Base-by-base conservation (phyloP, 208 protist species). In the Acanthamoeba culbertsoni region DNA sequence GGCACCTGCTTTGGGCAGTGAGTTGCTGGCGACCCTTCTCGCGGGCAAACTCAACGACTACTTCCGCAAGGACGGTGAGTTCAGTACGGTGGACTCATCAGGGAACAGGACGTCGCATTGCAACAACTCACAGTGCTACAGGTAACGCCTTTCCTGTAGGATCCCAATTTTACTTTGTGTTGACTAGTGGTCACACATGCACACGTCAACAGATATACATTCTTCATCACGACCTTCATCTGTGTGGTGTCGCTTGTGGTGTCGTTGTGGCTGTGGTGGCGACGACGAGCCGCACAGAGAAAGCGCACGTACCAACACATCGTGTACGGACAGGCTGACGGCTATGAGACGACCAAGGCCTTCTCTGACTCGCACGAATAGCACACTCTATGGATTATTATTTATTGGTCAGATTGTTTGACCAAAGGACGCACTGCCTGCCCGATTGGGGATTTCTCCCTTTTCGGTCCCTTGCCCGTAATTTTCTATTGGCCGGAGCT, bases 1-100 rank as follows among this genome's bases (percentile, higher is more conserved):
- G 31, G 79, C 79, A 20, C 79, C 79, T 10, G 79, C 79, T 31
- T 16, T 89, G 28, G 79, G 79, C 31, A 89, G 79, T 28, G 79
- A 89, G 57, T 0, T 89, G 2, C 31, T 89, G 8, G 79, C 79
- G 2, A 89, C 79, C 43, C 79, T 89, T 0, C 23, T 89, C 35
- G 79, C 79, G 31, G 79, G 79, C 28, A 89, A 68, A 1, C 57
- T 89, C 35, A 89, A 89, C 57, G 79, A 89, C 37, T 89, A 89
- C 57, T 89, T 77, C 68, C 68, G 68, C 33, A 40, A 45, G 33
- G 68, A 77, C 40, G 68, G 68, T 4, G 20, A 77, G 31, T 77
- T 77, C 37, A 37, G 40, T 37, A 77, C 68, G 23, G 46, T 26
- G 0, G 68, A 77, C 68, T 23, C n/a, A 2, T 35, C 31, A 10